A percentile compares a stretch with the other conserved stretches of the same genome.
Conservation (phyloP, 2,329 filamentous ascomycete genomes). For the Alternaria consortialis region DNA sequence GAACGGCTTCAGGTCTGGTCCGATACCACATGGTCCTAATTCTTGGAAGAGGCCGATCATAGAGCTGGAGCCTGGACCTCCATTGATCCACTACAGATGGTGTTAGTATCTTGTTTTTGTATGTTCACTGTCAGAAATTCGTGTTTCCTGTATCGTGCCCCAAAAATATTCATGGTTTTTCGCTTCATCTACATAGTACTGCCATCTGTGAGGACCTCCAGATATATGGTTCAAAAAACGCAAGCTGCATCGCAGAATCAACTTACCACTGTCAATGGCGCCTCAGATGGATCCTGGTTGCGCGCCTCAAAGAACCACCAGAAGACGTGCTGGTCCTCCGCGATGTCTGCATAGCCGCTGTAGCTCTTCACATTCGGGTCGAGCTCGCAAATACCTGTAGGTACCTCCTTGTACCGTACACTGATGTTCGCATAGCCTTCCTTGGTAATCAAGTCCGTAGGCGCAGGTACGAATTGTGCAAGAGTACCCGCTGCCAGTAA, state of each 20-base stretch:
- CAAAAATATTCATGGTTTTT: too few relatives aligned
- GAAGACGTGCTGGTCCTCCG: conserved; percentile 62
- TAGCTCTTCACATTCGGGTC: conserved; percentile 65
- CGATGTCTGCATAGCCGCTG: conserved; percentile 64
- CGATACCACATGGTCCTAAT: conserved; percentile 63
- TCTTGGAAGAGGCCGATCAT: conserved; percentile 66
- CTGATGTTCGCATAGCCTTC: conserved; percentile 59
- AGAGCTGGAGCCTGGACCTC: conserved; percentile 66
- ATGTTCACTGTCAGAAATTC: background rate
- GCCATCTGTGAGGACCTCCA: too few relatives aligned
- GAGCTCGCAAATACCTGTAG: conserved; percentile 64
- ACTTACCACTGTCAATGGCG: conserved; percentile 62
- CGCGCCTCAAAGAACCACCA: conserved; percentile 67
- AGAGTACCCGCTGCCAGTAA: conserved; percentile 31
- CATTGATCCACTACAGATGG: conserved; percentile 58
- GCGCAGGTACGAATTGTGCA: conserved; percentile 57
- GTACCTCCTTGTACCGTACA: conserved; percentile 67
- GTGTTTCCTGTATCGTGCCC: too few relatives aligned
- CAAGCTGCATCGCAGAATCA: rapidly evolving
- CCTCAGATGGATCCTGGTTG: conserved; percentile 58
- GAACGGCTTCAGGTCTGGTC: conserved; percentile 56
- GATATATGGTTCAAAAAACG: background rate
- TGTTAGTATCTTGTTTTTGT: background rate
- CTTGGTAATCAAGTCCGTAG: conserved; percentile 55
- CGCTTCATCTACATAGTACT: too few relatives aligned